Conservation (phyloP, 148 eudicot species). For the Chenopodium formosanum region DNA sequence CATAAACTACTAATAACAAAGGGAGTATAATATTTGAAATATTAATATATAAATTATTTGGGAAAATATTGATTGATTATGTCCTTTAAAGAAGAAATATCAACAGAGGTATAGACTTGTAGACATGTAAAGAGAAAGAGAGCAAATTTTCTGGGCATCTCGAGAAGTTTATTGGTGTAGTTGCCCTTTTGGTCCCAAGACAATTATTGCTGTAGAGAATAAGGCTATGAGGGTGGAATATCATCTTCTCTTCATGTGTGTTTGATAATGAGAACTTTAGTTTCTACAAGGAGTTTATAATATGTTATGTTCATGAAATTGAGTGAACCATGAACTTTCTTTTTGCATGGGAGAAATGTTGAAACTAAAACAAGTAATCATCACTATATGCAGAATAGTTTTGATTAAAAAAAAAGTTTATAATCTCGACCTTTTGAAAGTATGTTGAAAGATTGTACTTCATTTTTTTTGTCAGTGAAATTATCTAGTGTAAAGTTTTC, state of each 20-base stretch:
- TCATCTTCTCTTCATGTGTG: neutral
- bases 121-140: no score
- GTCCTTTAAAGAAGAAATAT: neutral
- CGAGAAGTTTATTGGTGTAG: neutral
- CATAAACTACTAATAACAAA: no score
- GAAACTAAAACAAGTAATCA: neutral
- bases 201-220: neutral
- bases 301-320: neutral
- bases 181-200: neutral
- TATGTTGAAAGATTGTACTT: neutral
- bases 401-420: no score
- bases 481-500: neutral
- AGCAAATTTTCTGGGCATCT: neutral
- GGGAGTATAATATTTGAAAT: neutral
- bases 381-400: no score
- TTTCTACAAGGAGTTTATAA: neutral
- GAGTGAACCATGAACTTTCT: neutral
- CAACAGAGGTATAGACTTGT: neutral
- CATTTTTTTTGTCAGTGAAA: neutral
- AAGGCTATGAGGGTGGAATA: neutral
- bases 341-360: neutral
- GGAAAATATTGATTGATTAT: neutral
- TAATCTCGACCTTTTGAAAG: neutral
- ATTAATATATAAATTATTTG: neutral
- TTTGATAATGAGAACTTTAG: constrained; percentile 2